Percentiles rank a stretch among this genome's conserved stretches.
phyloP scores from a whole-genome alignment of 2,329 filamentous ascomycete species.

The Aspergillaceae sp. region DNA sequence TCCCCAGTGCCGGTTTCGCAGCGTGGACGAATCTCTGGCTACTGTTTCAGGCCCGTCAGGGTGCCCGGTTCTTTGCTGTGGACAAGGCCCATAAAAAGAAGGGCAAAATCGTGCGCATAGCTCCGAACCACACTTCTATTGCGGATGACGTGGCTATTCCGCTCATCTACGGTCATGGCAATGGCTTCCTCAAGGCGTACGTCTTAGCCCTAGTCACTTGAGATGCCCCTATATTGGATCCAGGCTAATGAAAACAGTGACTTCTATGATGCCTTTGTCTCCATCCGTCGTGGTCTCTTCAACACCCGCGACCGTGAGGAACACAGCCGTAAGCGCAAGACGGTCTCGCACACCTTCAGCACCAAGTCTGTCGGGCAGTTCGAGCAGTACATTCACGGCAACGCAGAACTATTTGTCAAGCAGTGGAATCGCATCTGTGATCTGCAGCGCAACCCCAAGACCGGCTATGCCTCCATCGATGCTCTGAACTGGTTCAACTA shows the following conservation, averaged over 20 bases:
- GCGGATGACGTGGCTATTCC: slow-evolving; percentile 71
- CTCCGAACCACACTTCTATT: slow-evolving; percentile 75
- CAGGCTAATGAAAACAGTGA: slow-evolving; percentile 43
- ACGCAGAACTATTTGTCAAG: slow-evolving; percentile 63
- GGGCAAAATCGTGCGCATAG: slow-evolving; percentile 72
- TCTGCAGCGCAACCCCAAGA: slow-evolving; percentile 38
- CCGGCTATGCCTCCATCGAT: slow-evolving; percentile 57
- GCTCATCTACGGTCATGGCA: slow-evolving; percentile 69
- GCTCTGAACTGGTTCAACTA: slow-evolving; percentile 75
- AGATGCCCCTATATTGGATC: not conserved
- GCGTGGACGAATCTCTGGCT: slow-evolving; percentile 76
- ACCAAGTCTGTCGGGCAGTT: slow-evolving; percentile 74
- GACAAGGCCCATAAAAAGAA: slow-evolving; percentile 64
- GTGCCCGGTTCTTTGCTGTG: slow-evolving; percentile 56
- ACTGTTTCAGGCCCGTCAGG: slow-evolving; percentile 55
- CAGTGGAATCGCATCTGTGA: slow-evolving; percentile 61
- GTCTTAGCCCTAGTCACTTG: slow-evolving; percentile 16
- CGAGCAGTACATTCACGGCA: slow-evolving; percentile 78
- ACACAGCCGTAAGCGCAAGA: slow-evolving; percentile 82
- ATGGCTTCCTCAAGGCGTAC: slow-evolving; percentile 64
- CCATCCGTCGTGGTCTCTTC: slow-evolving; percentile 76
- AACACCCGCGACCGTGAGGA: slow-evolving; percentile 76
- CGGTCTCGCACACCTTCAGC: slow-evolving; percentile 78
- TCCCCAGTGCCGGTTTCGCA: slow-evolving; percentile 47
- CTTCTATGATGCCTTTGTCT: slow-evolving; percentile 88